Conservation (phyloP, 2,329 filamentous ascomycete genomes). For the Pseudopithomyces maydicus region DNA sequence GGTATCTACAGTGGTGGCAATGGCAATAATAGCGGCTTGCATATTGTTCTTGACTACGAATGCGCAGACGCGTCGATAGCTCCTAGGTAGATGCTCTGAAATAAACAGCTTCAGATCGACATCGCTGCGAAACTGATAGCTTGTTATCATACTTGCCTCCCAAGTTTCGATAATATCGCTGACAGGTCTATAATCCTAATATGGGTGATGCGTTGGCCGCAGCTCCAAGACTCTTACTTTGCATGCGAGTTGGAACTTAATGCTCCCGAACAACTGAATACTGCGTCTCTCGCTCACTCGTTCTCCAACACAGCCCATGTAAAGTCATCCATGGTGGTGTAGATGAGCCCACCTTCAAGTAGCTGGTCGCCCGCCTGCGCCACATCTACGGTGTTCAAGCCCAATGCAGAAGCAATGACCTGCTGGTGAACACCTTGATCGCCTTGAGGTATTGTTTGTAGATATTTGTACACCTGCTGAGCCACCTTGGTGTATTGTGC, state of each 20-base stretch:
- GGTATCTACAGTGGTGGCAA: constrained; percentile 57
- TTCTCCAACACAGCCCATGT: constrained; percentile 86
- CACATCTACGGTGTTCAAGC: constrained; percentile 72
- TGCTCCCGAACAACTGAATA: neutral
- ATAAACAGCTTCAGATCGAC: neutral
- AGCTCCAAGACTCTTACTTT: neutral
- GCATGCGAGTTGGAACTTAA: neutral
- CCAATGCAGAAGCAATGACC: constrained; percentile 69
- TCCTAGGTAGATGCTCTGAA: neutral
- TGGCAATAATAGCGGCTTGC: constrained; percentile 48
- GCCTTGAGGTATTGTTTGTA: constrained; percentile 70
- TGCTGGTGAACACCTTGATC: constrained; percentile 86
- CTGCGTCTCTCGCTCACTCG: neutral
- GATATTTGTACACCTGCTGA: constrained; percentile 71
- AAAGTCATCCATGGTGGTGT: constrained; percentile 88
- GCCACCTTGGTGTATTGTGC: constrained; percentile 58
- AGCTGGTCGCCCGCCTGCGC: constrained; percentile 82
- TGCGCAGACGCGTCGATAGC: constrained; percentile 28
- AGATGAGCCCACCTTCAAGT: constrained; percentile 74
- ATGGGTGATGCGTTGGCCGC: neutral
- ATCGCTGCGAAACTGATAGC: neutral
- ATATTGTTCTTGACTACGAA: constrained; percentile 48
- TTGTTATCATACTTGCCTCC: neutral
- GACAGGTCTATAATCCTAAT: neutral
- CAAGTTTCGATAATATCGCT: neutral